Percentiles rank a stretch among this genome's conserved stretches.
Evolutionary conservation across 345 rosid genomes (phyloP).

Genomic region (Acer negundo): DNA sequence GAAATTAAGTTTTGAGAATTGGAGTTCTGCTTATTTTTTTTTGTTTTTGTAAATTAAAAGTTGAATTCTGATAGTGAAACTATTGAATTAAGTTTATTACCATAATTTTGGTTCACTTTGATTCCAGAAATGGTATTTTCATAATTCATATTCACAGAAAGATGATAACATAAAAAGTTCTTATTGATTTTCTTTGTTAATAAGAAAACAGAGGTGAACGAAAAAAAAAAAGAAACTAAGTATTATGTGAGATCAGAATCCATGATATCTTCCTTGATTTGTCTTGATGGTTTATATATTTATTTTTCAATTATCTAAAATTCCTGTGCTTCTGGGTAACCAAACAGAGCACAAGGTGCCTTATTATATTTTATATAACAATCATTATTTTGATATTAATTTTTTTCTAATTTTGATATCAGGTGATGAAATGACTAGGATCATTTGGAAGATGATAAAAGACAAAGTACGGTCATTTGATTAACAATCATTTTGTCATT

Average conservation of each 20-base stretch:
- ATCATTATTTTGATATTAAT: not conserved
- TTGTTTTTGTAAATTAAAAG: too few relatives aligned
- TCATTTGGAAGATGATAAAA: constrained; percentile 86
- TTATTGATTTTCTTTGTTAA: not conserved
- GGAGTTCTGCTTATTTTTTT: not conserved
- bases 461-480: constrained; percentile 57
- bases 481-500: not conserved
- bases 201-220: not conserved
- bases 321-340: not conserved
- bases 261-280: not conserved
- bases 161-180: not conserved
- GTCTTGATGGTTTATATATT: not conserved
- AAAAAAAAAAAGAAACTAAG: not conserved
- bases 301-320: not conserved
- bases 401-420: constrained; percentile 2
- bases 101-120: not conserved
- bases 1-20: not conserved
- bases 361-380: not conserved
- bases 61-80: not conserved
- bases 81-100: not conserved
- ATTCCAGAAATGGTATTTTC: not conserved
- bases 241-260: not conserved
- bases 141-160: not conserved
- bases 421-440: constrained; percentile 98
- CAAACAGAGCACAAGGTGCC: not conserved